phyloP scores from a whole-genome alignment of 139 green algal genomes.

The Chlamydomonas applanata region DNA sequence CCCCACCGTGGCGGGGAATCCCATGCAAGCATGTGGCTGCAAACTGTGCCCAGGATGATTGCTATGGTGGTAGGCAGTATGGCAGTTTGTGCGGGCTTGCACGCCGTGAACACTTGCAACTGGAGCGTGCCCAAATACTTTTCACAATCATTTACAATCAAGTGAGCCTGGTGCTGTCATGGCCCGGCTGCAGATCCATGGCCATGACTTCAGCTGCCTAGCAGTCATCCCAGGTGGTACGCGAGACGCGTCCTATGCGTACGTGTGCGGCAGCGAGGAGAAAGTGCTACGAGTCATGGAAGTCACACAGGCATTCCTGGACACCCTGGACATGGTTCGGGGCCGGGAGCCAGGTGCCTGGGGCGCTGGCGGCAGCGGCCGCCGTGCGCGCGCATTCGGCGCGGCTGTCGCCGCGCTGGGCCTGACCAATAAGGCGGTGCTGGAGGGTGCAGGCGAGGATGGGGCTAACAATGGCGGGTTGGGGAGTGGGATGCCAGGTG shows the following conservation, averaged over 20 bases:
- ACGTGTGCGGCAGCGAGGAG: conserved; percentile 86
- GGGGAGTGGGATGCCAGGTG: neutral
- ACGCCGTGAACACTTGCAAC: too few species aligned
- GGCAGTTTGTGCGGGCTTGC: too few species aligned
- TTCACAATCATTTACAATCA: too few species aligned
- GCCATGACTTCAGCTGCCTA: conserved; percentile 88
- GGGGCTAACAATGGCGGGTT: neutral
- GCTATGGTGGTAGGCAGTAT: too few species aligned
- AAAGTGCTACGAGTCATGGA: conserved; percentile 94
- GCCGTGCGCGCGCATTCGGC: conserved; percentile 51
- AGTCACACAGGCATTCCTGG: conserved; percentile 64
- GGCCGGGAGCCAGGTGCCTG: conserved; percentile 3
- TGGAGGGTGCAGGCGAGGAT: conserved; percentile 28
- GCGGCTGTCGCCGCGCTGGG: conserved; percentile 83
- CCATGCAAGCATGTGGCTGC: conserved; percentile 1
- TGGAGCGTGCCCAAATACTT: too few species aligned
- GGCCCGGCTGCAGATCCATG: conserved; percentile 78
- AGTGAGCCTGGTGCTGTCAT: too few species aligned
- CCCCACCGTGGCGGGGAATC: too few species aligned
- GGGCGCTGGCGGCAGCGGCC: neutral
- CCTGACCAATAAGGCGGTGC: conserved; percentile 91
- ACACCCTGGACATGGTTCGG: conserved; percentile 38
- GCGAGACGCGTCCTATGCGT: conserved; percentile 27
- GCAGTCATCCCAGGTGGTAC: conserved; percentile 43
- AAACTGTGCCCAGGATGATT: neutral